These are phyloP conservation scores for Letharia columbiana DNA, from an alignment of 495 filamentous ascomycete species.

Conservation along the genomic window DNA sequence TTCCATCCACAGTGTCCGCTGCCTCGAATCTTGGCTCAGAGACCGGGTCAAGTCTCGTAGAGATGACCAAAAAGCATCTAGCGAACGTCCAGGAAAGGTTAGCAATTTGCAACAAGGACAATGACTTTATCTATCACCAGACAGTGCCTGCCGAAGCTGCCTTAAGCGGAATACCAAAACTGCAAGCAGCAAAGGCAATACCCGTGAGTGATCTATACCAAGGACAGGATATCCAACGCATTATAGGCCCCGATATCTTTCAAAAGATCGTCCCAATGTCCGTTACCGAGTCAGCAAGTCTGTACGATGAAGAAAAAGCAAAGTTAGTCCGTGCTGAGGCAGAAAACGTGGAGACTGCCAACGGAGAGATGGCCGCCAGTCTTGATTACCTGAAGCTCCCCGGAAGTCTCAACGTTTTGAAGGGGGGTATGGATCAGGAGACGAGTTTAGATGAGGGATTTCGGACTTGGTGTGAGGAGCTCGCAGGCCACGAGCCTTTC, in stretches of 20 bases:
- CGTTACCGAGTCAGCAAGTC: slow-evolving; percentile 89
- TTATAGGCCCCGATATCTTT: slow-evolving; percentile 96
- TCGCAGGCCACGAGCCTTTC: slow-evolving; percentile 75
- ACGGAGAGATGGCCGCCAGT: slow-evolving; percentile 91
- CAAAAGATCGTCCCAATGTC: slow-evolving; percentile 93
- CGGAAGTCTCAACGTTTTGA: slow-evolving; percentile 78
- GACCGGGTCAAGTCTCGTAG: slow-evolving; percentile 59
- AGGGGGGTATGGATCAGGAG: slow-evolving; percentile 88
- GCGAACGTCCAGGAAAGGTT: slow-evolving; percentile 73
- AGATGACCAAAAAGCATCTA: slow-evolving; percentile 75
- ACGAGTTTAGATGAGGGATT: slow-evolving; percentile 85
- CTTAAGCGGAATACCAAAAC: slow-evolving; percentile 72
- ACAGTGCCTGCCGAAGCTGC: slow-evolving; percentile 76
- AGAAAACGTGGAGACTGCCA: slow-evolving; percentile 81
- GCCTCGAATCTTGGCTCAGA: slow-evolving; percentile 80
- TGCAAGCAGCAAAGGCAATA: slow-evolving; percentile 95
- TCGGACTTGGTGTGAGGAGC: slow-evolving; percentile 82
- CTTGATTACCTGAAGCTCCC: slow-evolving; percentile 90
- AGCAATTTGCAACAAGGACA: slow-evolving; percentile 72
- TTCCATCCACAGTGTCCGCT: slow-evolving; percentile 69
- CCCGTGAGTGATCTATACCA: slow-evolving; percentile 95
- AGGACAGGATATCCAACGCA: slow-evolving; percentile 91
- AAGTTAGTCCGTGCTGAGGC: slow-evolving; percentile 91
- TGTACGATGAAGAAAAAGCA: slow-evolving; percentile 98
- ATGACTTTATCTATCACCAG: slow-evolving; percentile 98